Evolutionary conservation across 2,329 filamentous ascomycete genomes (phyloP).

Genomic region (Eurotiales sp.): DNA sequence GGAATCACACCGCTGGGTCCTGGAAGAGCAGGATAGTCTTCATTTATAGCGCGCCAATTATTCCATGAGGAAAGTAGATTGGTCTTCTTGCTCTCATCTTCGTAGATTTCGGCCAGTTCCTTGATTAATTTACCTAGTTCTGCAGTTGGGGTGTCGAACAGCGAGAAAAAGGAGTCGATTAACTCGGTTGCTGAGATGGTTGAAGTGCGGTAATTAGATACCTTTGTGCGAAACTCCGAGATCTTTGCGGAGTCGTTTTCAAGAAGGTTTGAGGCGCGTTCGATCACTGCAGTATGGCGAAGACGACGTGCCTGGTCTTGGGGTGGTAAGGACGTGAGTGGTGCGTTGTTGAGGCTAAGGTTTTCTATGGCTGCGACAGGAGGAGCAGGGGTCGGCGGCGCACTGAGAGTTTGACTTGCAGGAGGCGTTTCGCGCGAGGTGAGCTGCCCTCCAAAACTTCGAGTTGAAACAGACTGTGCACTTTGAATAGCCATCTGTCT

Average conservation of each 20-base stretch:
- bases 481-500: constrained; percentile 88
- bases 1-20: constrained; percentile 67
- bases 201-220: constrained; percentile 73
- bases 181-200: constrained; percentile 69
- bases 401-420: constrained; percentile 28
- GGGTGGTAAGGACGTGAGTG: constrained; percentile 51
- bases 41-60: constrained; percentile 92
- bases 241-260: constrained; percentile 74
- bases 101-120: constrained; percentile 89
- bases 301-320: constrained; percentile 77
- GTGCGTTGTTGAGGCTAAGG: constrained; percentile 45
- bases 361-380: constrained; percentile 45
- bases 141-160: constrained; percentile 77
- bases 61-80: constrained; percentile 80
- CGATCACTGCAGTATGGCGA: constrained; percentile 78
- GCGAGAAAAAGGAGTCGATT: constrained; percentile 79
- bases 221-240: constrained; percentile 69
- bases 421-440: constrained; percentile 51
- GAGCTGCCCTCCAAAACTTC: constrained; percentile 81
- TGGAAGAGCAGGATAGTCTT: constrained; percentile 88
- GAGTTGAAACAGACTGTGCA: constrained; percentile 71
- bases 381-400: constrained; percentile 20
- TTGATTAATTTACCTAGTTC: constrained; percentile 85
- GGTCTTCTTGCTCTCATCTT: constrained; percentile 71
- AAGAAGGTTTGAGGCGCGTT: constrained; percentile 77